A percentile compares a stretch with the other conserved stretches of the same genome.
These are phyloP conservation scores for Lonicera japonica DNA, from an alignment of 129 eudicot genomes.

Conservation along the genomic window DNA sequence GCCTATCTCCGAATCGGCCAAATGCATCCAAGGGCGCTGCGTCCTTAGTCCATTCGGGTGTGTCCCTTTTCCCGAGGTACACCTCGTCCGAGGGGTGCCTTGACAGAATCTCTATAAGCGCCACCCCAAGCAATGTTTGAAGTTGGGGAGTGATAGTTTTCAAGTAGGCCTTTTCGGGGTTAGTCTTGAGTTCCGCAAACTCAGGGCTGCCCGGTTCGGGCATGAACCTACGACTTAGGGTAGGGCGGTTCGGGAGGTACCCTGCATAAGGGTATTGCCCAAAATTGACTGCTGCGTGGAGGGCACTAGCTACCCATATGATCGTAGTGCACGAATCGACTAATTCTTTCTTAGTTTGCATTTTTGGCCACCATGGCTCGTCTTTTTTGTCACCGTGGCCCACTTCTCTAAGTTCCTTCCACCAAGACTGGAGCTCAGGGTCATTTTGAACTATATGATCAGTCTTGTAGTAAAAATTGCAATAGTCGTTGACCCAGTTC, in stretches of 20 bases:
- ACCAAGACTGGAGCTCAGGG: conserved; percentile 49
- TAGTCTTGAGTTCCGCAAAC: conserved; percentile 26
- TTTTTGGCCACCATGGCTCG: conserved; percentile 61
- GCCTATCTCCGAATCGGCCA: conserved; percentile 26
- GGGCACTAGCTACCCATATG: conserved; percentile 56
- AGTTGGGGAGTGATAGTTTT: conserved; percentile 28
- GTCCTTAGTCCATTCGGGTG: conserved; percentile 47
- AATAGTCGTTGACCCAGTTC: conserved; percentile 38
- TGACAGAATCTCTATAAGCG: conserved; percentile 40
- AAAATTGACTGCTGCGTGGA: conserved; percentile 61
- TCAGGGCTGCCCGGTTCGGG: conserved; percentile 36
- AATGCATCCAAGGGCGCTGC: conserved; percentile 33
- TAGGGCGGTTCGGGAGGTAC: conserved; percentile 46
- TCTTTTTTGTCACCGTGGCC: conserved; percentile 54
- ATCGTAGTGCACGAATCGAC: conserved; percentile 33
- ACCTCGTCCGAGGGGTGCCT: conserved; percentile 45
- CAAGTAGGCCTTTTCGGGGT: conserved; percentile 28
- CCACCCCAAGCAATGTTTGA: conserved; percentile 33
- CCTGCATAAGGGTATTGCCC: conserved; percentile 56
- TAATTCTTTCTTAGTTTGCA: conserved; percentile 26
- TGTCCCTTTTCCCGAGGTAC: conserved; percentile 46
- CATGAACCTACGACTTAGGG: conserved; percentile 35
- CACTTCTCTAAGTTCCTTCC: conserved; percentile 38
- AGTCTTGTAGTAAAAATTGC: conserved; percentile 35
- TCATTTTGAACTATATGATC: conserved; percentile 31